Percentiles rank a stretch among this genome's conserved stretches.
phyloP scores from a whole-genome alignment of 2,329 filamentous ascomycete genomes.

The Ophiostoma australiae region DNA sequence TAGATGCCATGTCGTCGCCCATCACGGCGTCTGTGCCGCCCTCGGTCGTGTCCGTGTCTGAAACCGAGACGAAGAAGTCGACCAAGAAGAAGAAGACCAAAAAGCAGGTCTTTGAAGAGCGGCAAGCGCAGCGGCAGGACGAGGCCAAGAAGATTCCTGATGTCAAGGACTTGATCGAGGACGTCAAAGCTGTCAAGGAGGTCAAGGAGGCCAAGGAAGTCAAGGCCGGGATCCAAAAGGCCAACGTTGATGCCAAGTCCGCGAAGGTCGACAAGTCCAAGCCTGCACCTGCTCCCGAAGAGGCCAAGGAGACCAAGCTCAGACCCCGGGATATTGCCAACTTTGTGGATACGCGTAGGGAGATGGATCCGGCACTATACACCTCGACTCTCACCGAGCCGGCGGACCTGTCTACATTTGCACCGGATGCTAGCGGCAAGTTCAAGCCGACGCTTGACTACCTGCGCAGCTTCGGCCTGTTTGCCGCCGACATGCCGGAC shows the following conservation, averaged over 20 bases:
- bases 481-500: conserved; percentile 46
- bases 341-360: conserved; percentile 25
- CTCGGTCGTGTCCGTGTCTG: conserved; percentile 33
- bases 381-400: conserved; percentile 46
- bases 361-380: conserved; percentile 38
- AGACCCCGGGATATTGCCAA: conserved; percentile 17
- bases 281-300: neutral
- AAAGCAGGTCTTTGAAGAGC: conserved; percentile 68
- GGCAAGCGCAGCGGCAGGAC: conserved; percentile 37
- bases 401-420: conserved; percentile 39
- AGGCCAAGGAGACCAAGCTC: conserved; percentile 16
- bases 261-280: conserved; percentile 21
- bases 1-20: conserved; percentile 50
- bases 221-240: conserved; percentile 28
- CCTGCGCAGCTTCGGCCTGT: conserved; percentile 43
- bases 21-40: conserved; percentile 5
- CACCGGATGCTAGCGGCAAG: conserved; percentile 29
- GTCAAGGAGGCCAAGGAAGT: conserved; percentile 34
- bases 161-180: conserved; percentile 30
- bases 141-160: conserved; percentile 17
- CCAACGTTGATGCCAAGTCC: conserved; percentile 26
- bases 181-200: conserved; percentile 30
- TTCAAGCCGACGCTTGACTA: conserved; percentile 45
- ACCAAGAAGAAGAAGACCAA: conserved; percentile 73
- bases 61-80: conserved; percentile 48